Base-by-base conservation (phyloP, 345 rosid species). In the Lepidium aucheri region DNA sequence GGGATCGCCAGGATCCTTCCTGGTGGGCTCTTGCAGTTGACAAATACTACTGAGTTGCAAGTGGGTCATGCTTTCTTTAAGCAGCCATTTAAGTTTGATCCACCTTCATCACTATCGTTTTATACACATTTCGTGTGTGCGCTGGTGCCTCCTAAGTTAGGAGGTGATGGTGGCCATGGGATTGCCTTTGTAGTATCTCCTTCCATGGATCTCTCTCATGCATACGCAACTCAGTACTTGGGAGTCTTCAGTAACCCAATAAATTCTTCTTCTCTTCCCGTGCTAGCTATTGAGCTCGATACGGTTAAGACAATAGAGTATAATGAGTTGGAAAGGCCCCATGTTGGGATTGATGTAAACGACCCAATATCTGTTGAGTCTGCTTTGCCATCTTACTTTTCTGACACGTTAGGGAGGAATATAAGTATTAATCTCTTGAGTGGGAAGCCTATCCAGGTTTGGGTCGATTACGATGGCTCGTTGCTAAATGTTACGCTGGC, bases 261-360 rank as follows among this genome's bases (percentile, higher is more conserved):
- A 64, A 40, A 68, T 22, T 47, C 44, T 2, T 0, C 59, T 11
- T 33, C 76, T 43, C 79, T 83, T 67, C 88, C 70, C 39, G 73
- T 89, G 9, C 32, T 86, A 14, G 85, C 83, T 2, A 74, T 86
- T 17, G 90, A 86, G 77, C 75, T 85, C 7, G 89, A 86, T 68
- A 70, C 89, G 0, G 76, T 81, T 6, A 6, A 13, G 2, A 67
- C 60, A 49, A 20, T 20, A 5, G 88, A 77, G 28, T 70, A 79
- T 28, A 7, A 63, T 0, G 84, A 84, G n/a, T 1, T 58, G 11
- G 17, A 65, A 0, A 35, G 30, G 15, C 71, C 82, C 46, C 96
- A 83, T 65, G 90, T 89, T n/a, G 86, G 88, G 18, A 47, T 71
- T 14, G 59, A 63, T 55, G 57, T 71, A 12, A 39, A 71, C 53